Evolutionary conservation across 2,329 filamentous ascomycete genomes (phyloP).

Genomic region (Cladophialophora yegresii): DNA sequence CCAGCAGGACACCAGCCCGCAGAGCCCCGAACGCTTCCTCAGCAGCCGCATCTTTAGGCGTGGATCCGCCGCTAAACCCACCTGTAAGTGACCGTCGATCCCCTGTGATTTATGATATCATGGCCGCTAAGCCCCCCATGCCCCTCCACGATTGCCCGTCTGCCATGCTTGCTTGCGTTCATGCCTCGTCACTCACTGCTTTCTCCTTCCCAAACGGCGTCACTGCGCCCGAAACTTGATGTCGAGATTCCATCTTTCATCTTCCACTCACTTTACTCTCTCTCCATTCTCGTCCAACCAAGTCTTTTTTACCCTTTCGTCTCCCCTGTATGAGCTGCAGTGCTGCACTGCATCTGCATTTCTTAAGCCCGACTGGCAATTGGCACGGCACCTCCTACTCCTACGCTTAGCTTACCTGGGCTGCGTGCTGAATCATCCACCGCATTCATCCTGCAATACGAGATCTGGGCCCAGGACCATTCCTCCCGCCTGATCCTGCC

Average conservation of each 20-base stretch:
- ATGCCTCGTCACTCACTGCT: background rate
- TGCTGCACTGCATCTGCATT: background rate
- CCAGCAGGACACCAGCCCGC: background rate
- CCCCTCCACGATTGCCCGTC: constrained; percentile 1
- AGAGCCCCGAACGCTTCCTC: background rate
- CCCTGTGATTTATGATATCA: constrained; percentile 12
- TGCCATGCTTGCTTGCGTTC: background rate
- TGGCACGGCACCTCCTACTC: background rate
- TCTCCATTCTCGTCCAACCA: background rate
- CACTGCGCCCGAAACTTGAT: background rate
- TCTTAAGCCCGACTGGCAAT: constrained; percentile 6
- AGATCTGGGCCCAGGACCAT: constrained; percentile 6
- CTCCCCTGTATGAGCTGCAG: background rate
- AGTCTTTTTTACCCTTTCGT: background rate
- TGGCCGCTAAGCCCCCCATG: background rate
- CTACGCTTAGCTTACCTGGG: constrained; percentile 2
- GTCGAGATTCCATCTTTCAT: background rate
- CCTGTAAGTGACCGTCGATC: background rate
- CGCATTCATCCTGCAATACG: constrained; percentile 4
- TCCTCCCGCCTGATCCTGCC: background rate
- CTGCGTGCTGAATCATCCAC: constrained; percentile 10
- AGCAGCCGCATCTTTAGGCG: background rate
- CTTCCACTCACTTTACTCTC: background rate
- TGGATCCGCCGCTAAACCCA: background rate
- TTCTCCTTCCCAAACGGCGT: background rate